Conservation (phyloP, 1,139 yeast species). For the Sugiyamaella sp. region DNA sequence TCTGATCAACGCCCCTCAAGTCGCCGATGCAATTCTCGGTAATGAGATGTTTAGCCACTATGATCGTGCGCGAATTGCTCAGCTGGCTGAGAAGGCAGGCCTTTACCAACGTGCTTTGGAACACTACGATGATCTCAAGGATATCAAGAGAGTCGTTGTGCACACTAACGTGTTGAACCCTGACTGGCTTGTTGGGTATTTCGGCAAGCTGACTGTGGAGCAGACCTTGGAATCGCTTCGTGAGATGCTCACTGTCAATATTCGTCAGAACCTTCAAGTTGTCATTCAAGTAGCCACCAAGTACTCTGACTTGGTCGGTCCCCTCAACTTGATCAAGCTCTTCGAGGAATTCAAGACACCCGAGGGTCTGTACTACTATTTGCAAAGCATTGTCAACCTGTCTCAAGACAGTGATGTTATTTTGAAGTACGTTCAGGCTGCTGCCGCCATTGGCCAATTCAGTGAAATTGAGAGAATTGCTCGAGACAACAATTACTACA, state of each 20-base stretch:
- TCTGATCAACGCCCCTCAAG: slow-evolving; percentile 96
- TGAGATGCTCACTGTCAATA: slow-evolving; percentile 79
- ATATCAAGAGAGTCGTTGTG: slow-evolving; percentile 90
- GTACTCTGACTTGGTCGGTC: slow-evolving; percentile 91
- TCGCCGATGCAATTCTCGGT: slow-evolving; percentile 97
- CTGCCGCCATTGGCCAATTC: slow-evolving; percentile 85
- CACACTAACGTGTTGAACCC: slow-evolving; percentile 84
- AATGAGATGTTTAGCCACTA: slow-evolving; percentile 95
- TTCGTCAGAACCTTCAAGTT: slow-evolving; percentile 87
- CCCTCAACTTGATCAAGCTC: slow-evolving; percentile 78
- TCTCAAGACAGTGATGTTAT: slow-evolving; percentile 96
- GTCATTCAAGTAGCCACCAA: slow-evolving; percentile 97
- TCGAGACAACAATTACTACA: slow-evolving; percentile 90
- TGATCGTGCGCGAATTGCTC: slow-evolving; percentile 91
- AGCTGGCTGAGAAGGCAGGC: slow-evolving; percentile 92
- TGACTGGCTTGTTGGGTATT: slow-evolving; percentile 92
- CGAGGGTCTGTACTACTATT: slow-evolving; percentile 93
- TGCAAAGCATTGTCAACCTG: slow-evolving; percentile 89
- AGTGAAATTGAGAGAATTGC: slow-evolving; percentile 96
- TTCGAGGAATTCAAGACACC: slow-evolving; percentile 91
- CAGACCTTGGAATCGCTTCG: slow-evolving; percentile 87
- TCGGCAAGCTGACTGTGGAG: slow-evolving; percentile 92
- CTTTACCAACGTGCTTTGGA: slow-evolving; percentile 93
- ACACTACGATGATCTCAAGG: slow-evolving; percentile 91
- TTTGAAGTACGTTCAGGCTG: slow-evolving; percentile 92